A percentile compares a stretch with the other conserved stretches of the same genome.
phyloP scores from a whole-genome alignment of 352 stramenopile genomes.

The Phytopythium boreale region DNA sequence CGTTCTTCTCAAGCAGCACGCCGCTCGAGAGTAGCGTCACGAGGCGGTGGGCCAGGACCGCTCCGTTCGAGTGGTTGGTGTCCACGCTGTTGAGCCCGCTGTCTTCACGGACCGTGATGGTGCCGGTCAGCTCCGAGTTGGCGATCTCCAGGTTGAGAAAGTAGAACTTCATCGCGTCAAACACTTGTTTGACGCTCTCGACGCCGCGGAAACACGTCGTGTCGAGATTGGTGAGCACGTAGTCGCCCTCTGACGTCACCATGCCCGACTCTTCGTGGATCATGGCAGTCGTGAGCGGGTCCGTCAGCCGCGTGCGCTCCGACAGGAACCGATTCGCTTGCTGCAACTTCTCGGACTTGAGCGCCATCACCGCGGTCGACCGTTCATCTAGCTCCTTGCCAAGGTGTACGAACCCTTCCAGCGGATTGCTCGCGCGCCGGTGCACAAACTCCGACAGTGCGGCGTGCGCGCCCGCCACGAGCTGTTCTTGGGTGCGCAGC shows the following conservation, averaged over 20 bases:
- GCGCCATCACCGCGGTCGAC: slow-evolving; percentile 18
- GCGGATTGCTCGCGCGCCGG: slow-evolving; percentile 18
- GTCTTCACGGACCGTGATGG: slow-evolving; percentile 51
- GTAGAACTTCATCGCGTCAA: slow-evolving; percentile 51
- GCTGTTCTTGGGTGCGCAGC: slow-evolving; percentile 20
- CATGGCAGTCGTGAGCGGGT: slow-evolving; percentile 14
- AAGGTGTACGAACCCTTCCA: slow-evolving; percentile 27
- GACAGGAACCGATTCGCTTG: slow-evolving; percentile 27
- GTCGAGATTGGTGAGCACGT: slow-evolving; percentile 33
- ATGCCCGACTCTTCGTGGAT: slow-evolving; percentile 34
- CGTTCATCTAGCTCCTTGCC: slow-evolving; percentile 14
- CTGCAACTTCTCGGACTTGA: slow-evolving; percentile 30
- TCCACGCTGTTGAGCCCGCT: slow-evolving; percentile 16
- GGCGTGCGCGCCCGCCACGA: slow-evolving; percentile 17
- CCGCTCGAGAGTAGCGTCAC: slow-evolving; percentile 20
- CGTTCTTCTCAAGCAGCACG: slow-evolving; percentile 31
- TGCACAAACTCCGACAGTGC: slow-evolving; percentile 29
- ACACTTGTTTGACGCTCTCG: slow-evolving; percentile 35
- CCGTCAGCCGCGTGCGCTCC: slow-evolving; percentile 23
- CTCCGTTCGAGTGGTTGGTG: slow-evolving; percentile 14
- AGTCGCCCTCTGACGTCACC: slow-evolving; percentile 30
- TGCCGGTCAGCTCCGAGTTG: slow-evolving; percentile 47
- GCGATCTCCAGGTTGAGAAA: slow-evolving; percentile 56
- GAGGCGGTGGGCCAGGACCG: slow-evolving; percentile 28
- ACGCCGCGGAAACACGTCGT: slow-evolving; percentile 37